Base-by-base conservation (phyloP, 805 yeast species). In the Pichia manshurica region DNA sequence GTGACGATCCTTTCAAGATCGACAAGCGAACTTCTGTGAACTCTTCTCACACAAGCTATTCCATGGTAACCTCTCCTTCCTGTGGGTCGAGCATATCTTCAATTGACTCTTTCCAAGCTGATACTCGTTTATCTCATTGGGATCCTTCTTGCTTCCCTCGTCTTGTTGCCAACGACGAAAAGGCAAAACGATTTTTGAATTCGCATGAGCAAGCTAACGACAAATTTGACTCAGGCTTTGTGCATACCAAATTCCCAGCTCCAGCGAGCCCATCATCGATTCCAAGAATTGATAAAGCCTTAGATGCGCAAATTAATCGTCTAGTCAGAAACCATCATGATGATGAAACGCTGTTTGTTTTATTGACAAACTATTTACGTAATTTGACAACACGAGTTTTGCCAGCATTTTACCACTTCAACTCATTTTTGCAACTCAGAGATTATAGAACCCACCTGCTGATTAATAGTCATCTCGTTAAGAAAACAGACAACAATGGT, bases 31-130 rank as follows among this genome's bases (percentile, higher is more conserved):
- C 16, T n/a, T 6, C 36, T 17, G 13, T 32, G 20, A 44, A 29
- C 31, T 29, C 32, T 5, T 28, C n/a, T 20, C 4, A 13, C 31
- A 31, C 39, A 15, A 33, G 23, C 13, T 17, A 46, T 68, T 72
- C 39, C 73, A 72, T 56, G 58, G 69, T 31, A 66, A 71, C 23
- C 57, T 68, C 33, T 61, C 70, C 57, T 52, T 38, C 36, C 3
- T 45, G 35, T 12, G 20, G 35, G 3, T 25, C 49, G 21, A 44
- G 45, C 13, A 13, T 45, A 7, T 46, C 48, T 3, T 43, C 47
- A 3, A 39, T 51, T 17, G 53, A 49, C 22, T 46, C 53, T 12
- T 42, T 49, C 34, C 38, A 46, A 8, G 44, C 44, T 17, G 49
- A 43, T 43, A 10, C 10, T n/a, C 28, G 45, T 28, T 40, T 48